Conservation (phyloP, 768 basidiomycete genomes). For the Mycena polygramma region DNA sequence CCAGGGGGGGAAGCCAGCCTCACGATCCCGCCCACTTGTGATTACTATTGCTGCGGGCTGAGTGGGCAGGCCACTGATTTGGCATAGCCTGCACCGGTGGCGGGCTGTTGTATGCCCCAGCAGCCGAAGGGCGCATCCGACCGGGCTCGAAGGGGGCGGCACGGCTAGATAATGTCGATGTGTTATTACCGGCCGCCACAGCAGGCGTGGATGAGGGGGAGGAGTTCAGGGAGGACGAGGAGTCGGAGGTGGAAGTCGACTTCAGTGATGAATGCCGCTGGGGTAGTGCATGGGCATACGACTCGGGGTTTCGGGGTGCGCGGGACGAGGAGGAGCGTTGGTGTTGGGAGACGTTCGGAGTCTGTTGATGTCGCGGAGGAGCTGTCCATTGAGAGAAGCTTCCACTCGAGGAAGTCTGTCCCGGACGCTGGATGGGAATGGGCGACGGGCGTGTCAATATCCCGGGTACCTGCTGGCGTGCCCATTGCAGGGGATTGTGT, state of each 20-base stretch:
- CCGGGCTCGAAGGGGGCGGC: constrained; percentile 69
- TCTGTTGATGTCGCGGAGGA: constrained; percentile 29
- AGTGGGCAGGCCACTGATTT: constrained; percentile 18
- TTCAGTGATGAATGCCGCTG: constrained; percentile 46
- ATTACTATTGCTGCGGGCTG: not conserved
- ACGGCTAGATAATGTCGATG: constrained; percentile 64
- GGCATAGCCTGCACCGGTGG: constrained; percentile 10
- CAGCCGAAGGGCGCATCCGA: constrained; percentile 25
- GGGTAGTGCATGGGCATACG: constrained; percentile 41
- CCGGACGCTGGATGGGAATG: constrained; percentile 33
- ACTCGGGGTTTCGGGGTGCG: constrained; percentile 43
- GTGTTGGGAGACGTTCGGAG: constrained; percentile 19
- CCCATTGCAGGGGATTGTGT: constrained; percentile 14
- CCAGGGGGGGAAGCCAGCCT: not conserved
- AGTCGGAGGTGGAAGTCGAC: constrained; percentile 38
- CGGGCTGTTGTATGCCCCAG: not conserved
- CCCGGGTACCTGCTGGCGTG: constrained; percentile 17
- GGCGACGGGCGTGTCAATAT: constrained; percentile 25
- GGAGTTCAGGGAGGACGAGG: constrained; percentile 35
- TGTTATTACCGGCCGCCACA: constrained; percentile 31
- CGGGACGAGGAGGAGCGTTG: constrained; percentile 43
- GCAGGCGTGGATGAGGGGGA: constrained; percentile 37
- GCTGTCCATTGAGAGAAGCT: constrained; percentile 27
- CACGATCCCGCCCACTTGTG: constrained; percentile 28
- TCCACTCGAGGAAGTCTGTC: constrained; percentile 3